These are phyloP conservation scores for Suillus brevipes DNA, from an alignment of 768 basidiomycete species.

Conservation along the genomic window DNA sequence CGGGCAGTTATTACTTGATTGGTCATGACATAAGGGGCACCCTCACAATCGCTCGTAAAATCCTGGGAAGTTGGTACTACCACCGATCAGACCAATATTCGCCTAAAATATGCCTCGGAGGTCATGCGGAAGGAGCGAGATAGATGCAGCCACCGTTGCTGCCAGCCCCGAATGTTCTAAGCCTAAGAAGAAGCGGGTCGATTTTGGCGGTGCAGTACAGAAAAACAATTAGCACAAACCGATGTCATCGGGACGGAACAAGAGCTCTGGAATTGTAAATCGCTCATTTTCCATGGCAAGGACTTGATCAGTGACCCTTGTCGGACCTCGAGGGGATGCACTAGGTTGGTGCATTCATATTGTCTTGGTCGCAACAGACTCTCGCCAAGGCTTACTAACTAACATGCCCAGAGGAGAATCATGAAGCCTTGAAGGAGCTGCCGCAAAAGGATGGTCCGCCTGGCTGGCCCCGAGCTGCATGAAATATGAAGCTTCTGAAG, in stretches of 20 bases:
- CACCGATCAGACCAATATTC: slow-evolving; percentile 89
- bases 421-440: not conserved
- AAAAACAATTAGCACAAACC: slow-evolving; percentile 47
- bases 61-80: slow-evolving; percentile 72
- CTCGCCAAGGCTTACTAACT: too few relatives aligned
- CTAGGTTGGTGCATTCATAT: too few relatives aligned
- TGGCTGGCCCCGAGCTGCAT: not conserved
- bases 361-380: too few relatives aligned
- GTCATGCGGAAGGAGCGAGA: slow-evolving; percentile 74
- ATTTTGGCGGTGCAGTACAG: slow-evolving; percentile 12
- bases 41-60: slow-evolving; percentile 78
- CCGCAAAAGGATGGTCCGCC: not conserved
- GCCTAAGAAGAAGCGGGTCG: slow-evolving; percentile 42
- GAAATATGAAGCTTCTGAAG: not conserved
- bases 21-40: not conserved
- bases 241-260: slow-evolving; percentile 89
- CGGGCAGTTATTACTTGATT: slow-evolving; percentile 17
- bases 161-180: slow-evolving; percentile 83
- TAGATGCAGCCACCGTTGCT: slow-evolving; percentile 71
- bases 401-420: not conserved
- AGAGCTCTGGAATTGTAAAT: slow-evolving; percentile 87
- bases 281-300: slow-evolving; percentile 90
- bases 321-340: too few relatives aligned
- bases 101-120: slow-evolving; percentile 94
- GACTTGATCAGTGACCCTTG: slow-evolving; percentile 59